These are phyloP conservation scores for Neurospora sp. DNA, from an alignment of 495 filamentous ascomycete genomes.

Conservation along the genomic window DNA sequence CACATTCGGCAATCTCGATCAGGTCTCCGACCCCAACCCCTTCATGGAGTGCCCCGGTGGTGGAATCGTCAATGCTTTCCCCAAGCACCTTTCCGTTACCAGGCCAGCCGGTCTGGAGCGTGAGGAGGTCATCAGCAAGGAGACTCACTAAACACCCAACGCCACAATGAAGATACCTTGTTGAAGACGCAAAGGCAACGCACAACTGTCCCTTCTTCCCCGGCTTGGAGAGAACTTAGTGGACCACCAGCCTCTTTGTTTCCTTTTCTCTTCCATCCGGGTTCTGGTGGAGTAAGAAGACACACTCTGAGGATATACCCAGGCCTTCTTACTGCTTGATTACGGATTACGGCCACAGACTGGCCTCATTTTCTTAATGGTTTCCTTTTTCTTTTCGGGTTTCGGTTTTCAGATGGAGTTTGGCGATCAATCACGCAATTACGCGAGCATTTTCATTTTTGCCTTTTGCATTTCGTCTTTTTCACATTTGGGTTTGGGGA, in stretches of 20 bases:
- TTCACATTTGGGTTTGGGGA: not conserved
- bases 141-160: not conserved
- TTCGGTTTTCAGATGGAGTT: not conserved
- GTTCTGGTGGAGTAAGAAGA: not conserved
- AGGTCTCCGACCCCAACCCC: slow-evolving; percentile 74
- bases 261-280: not conserved
- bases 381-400: not conserved
- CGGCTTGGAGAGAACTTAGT: not conserved
- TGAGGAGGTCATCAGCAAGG: slow-evolving; percentile 45
- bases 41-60: slow-evolving; percentile 43
- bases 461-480: not conserved
- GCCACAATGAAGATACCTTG: not conserved
- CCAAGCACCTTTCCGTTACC: slow-evolving; percentile 51
- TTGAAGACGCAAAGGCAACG: not conserved
- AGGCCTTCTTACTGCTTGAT: not conserved
- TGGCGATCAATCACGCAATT: not conserved
- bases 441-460: not conserved
- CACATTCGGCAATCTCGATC: slow-evolving; percentile 77
- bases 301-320: not conserved
- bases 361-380: not conserved
- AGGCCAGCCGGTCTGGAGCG: slow-evolving; percentile 70
- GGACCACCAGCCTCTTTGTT: not conserved
- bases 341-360: not conserved
- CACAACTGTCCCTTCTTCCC: not conserved
- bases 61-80: slow-evolving; percentile 35